These are phyloP conservation scores for Claviceps sp. DNA, from an alignment of 2,329 filamentous ascomycete species.

Conservation along the genomic window DNA sequence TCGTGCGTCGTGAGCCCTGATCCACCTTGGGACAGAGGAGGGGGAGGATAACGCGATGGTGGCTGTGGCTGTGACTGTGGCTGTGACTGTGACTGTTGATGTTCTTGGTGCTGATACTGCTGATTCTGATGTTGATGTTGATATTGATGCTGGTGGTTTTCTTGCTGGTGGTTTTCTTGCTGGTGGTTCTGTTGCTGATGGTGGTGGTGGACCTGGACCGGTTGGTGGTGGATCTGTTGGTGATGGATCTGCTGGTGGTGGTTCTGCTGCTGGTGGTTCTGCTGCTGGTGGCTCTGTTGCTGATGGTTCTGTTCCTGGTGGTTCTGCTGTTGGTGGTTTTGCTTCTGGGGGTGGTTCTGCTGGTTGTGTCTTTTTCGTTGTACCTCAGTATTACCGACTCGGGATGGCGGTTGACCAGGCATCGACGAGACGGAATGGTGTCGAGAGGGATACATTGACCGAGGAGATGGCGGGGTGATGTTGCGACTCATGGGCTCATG, in stretches of 20 bases:
- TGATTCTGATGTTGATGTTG: not conserved
- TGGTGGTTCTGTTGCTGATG: no score
- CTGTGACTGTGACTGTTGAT: not conserved
- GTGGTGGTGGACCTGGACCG: slow-evolving; percentile 15
- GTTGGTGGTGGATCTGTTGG: slow-evolving; percentile 10
- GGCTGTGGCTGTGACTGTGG: slow-evolving; percentile 13
- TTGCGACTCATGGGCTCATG: slow-evolving; percentile 33
- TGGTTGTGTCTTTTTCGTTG: not conserved
- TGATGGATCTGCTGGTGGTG: not conserved
- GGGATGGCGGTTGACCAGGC: slow-evolving; percentile 21
- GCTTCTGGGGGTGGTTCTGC: slow-evolving; percentile 8
- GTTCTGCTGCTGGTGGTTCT: slow-evolving; percentile 12
- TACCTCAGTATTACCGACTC: slow-evolving; percentile 10
- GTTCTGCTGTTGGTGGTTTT: slow-evolving; percentile 13
- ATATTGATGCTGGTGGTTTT: not conserved
- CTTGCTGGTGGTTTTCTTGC: no score
- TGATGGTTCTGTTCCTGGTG: not conserved
- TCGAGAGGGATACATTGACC: slow-evolving; percentile 25
- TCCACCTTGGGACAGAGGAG: slow-evolving; percentile 16
- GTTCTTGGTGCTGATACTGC: not conserved
- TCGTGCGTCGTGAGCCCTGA: slow-evolving; percentile 9
- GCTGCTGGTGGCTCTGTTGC: slow-evolving; percentile 11
- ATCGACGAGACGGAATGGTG: slow-evolving; percentile 19
- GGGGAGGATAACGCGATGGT: slow-evolving; percentile 16
- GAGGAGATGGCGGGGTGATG: slow-evolving; percentile 26